These are phyloP conservation scores for Hyphopichia fennica DNA, from an alignment of 1,139 yeast species.

Conservation along the genomic window DNA sequence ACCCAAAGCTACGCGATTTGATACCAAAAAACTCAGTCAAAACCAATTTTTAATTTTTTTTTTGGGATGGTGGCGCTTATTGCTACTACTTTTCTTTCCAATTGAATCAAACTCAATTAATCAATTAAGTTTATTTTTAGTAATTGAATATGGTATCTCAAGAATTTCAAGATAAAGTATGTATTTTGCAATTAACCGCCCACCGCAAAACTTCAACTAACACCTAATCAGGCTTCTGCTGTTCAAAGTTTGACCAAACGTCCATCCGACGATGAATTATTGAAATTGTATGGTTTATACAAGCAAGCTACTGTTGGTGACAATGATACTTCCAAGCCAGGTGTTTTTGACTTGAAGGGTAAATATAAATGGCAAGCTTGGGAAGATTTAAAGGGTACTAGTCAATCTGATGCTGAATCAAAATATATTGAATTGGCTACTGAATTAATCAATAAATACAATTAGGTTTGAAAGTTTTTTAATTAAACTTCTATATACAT, in stretches of 20 bases:
- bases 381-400: conserved; percentile 81
- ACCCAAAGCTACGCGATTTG: too few species aligned
- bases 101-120: background rate
- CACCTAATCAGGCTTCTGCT: conserved; percentile 63
- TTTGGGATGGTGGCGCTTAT: background rate
- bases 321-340: conserved; percentile 80
- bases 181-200: too few species aligned
- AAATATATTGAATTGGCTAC: conserved; percentile 78
- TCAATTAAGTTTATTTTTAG: background rate
- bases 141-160: conserved; percentile 49
- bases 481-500: background rate
- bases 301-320: conserved; percentile 98
- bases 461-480: conserved; percentile 12
- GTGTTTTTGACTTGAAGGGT: conserved; percentile 88
- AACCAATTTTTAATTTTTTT: too few species aligned
- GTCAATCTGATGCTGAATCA: conserved; percentile 89
- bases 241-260: conserved; percentile 74
- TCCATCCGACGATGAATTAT: conserved; percentile 85
- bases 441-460: conserved; percentile 56
- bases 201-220: too few species aligned
- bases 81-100: background rate
- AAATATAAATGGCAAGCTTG: conserved; percentile 98
- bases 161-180: conserved; percentile 53
- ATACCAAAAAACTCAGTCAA: too few species aligned
- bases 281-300: conserved; percentile 83